phyloP scores from a whole-genome alignment of 2,329 filamentous ascomycete species.

The Fusarium cyanostomum region DNA sequence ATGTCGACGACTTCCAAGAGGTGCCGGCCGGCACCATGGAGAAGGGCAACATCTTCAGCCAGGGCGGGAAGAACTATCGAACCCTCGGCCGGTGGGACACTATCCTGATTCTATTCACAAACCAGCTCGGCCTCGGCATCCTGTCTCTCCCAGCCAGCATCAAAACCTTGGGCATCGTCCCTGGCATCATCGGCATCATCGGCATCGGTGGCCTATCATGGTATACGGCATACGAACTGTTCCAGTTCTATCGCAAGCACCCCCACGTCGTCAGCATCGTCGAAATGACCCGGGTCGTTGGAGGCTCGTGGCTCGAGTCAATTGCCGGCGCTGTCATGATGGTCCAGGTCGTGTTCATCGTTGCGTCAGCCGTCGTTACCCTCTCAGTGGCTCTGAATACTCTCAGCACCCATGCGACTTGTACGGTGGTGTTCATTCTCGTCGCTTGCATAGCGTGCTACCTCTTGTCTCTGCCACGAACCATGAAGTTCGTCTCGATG shows the following conservation, averaged over 20 bases:
- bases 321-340: slow-evolving; percentile 36
- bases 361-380: slow-evolving; percentile 33
- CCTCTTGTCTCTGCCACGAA: slow-evolving; percentile 30
- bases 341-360: slow-evolving; percentile 37
- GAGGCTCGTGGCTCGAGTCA: slow-evolving; percentile 29
- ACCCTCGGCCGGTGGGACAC: slow-evolving; percentile 41
- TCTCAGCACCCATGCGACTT: slow-evolving; percentile 31
- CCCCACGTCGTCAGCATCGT: slow-evolving; percentile 75
- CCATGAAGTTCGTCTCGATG: slow-evolving; percentile 40
- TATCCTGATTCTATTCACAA: slow-evolving; percentile 41
- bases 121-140: slow-evolving; percentile 46
- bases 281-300: slow-evolving; percentile 69
- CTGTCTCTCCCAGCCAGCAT: slow-evolving; percentile 77
- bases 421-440: slow-evolving; percentile 35
- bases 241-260: slow-evolving; percentile 74
- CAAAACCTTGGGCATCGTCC: slow-evolving; percentile 71
- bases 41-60: slow-evolving; percentile 38
- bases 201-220: slow-evolving; percentile 72
- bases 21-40: slow-evolving; percentile 25
- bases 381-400: slow-evolving; percentile 36
- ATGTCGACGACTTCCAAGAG: slow-evolving; percentile 26
- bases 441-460: slow-evolving; percentile 30
- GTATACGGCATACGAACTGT: slow-evolving; percentile 57
- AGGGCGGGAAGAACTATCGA: slow-evolving; percentile 41
- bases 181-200: slow-evolving; percentile 72